Evolutionary conservation across 352 stramenopile genomes (phyloP).

Genomic region (Phytopythium ostracodes): DNA sequence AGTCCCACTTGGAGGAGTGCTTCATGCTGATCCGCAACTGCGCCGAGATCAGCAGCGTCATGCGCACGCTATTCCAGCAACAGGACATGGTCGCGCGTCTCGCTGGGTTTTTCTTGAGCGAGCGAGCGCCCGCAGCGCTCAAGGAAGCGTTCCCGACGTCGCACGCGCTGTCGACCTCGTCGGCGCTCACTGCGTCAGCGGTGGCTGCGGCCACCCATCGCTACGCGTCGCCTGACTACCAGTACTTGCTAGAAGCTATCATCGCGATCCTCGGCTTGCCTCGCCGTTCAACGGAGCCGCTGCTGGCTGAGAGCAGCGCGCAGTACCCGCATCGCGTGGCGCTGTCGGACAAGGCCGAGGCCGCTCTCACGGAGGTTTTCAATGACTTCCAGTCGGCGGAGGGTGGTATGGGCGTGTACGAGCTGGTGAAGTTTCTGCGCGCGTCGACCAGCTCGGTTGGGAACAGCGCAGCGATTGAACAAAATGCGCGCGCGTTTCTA

Average conservation of each 20-base stretch:
- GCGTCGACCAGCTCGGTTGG: conserved; percentile 60
- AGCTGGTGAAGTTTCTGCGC: conserved; percentile 66
- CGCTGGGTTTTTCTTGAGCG: conserved; percentile 79
- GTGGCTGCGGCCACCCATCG: conserved; percentile 19
- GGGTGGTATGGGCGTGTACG: conserved; percentile 40
- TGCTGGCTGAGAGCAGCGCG: conserved; percentile 59
- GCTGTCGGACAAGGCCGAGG: conserved; percentile 69
- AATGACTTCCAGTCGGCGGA: conserved; percentile 51
- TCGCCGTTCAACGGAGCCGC: conserved; percentile 50
- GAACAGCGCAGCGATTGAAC: conserved; percentile 41
- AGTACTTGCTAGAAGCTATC: conserved; percentile 87
- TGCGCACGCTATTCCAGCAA: conserved; percentile 45
- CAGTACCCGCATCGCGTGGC: conserved; percentile 70
- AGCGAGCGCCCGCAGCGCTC: conserved; percentile 51
- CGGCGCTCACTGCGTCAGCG: conserved; percentile 3
- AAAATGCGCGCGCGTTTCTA: conserved; percentile 64
- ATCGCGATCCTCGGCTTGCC: conserved; percentile 79
- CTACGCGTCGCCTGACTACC: conserved; percentile 81
- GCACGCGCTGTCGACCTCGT: conserved; percentile 32
- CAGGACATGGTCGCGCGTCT: conserved; percentile 76
- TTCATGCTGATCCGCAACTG: conserved; percentile 84
- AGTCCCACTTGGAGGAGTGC: conserved; percentile 83
- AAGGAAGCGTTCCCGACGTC: conserved; percentile 75
- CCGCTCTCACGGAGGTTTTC: conserved; percentile 73
- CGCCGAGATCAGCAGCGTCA: conserved; percentile 48